Base-by-base conservation (phyloP, 2,329 filamentous ascomycete genomes). In the Neoascochyta sp. region DNA sequence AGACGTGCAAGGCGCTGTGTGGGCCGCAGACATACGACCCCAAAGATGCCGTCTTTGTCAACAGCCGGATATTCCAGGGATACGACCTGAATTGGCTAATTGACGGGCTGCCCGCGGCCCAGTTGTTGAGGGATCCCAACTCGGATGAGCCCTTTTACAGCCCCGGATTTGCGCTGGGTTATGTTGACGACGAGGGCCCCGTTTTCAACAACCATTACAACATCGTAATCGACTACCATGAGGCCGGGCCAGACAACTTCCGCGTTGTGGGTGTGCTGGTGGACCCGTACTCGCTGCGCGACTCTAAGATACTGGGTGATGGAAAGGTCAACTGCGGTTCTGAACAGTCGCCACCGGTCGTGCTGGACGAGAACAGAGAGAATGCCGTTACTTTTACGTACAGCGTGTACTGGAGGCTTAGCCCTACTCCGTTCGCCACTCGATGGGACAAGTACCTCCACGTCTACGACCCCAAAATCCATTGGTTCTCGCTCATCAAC, bases 381-480 rank as follows among this genome's bases (percentile, higher is more conserved):
- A 87, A 75, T 12, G 67, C 74, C 12, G 86, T 95, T 13, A 77
- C 80, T 3, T 98, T 86, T 69, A 95, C 88, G 4, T 98, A 98
- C 68, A 87, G 84, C 45, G 86, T 96, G 9, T 84, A 82, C 64
- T 98, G 92, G 92, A 76, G 75, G 34, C 78, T 80, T 46, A 95
- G 88, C 1, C 58, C 74, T 1, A 96, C 89, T 1, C 86, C 84
- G 1, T 98, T 94, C 82, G 92, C 92, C 16, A 98, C 92, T 9
- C 79, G 92, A 44, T 98, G 92, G 92, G 92, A 98, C 72, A 96
- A 95, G 66, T 96, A 96, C 60, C 75, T 98, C 19, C 90, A 96
- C 56, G 90, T 98, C 16, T 93, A 89, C 57, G 89, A 96, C 62
- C 89, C 92, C 29, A 93, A 92, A 71, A 96, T 98, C 51, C 92